phyloP scores from a whole-genome alignment of 1,139 yeast species.

The Pichia sp. region DNA sequence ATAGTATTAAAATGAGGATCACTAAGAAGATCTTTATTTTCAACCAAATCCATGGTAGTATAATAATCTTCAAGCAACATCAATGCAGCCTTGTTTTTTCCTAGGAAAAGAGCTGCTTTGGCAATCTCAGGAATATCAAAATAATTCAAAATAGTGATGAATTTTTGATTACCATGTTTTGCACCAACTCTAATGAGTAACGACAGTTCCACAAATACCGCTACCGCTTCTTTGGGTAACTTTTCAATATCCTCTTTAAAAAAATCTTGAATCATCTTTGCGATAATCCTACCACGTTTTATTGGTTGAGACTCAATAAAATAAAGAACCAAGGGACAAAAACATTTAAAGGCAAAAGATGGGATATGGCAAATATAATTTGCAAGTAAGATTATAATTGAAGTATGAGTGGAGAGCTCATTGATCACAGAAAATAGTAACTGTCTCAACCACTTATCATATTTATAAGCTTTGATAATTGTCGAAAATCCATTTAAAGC shows the following conservation, averaged over 20 bases:
- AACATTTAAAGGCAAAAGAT: conserved; percentile 16
- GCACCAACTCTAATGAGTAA: conserved; percentile 43
- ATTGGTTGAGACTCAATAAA: conserved; percentile 21
- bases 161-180: conserved; percentile 31
- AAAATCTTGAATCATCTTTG: conserved; percentile 19
- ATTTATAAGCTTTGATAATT: conserved; percentile 20
- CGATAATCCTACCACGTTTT: conserved; percentile 14
- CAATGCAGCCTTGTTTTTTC: conserved; percentile 42
- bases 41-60: conserved; percentile 13
- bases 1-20: conserved; percentile 17
- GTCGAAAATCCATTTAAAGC: conserved; percentile 18
- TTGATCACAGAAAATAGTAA: conserved; percentile 34
- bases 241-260: conserved; percentile 16
- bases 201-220: conserved; percentile 36
- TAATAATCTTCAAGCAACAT: conserved; percentile 50
- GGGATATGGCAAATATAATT: conserved; percentile 24
- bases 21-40: conserved; percentile 10
- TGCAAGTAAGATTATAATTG: conserved; percentile 23
- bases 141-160: conserved; percentile 32
- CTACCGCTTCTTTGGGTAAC: conserved; percentile 24
- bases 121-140: conserved; percentile 34
- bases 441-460: conserved; percentile 19
- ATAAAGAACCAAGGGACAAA: conserved; percentile 26
- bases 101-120: conserved; percentile 34
- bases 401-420: conserved; percentile 27